A percentile compares a stretch with the other conserved stretches of the same genome.
Evolutionary conservation across 208 protist genomes (phyloP).

Genomic region (Crithidia fasciculata): DNA sequence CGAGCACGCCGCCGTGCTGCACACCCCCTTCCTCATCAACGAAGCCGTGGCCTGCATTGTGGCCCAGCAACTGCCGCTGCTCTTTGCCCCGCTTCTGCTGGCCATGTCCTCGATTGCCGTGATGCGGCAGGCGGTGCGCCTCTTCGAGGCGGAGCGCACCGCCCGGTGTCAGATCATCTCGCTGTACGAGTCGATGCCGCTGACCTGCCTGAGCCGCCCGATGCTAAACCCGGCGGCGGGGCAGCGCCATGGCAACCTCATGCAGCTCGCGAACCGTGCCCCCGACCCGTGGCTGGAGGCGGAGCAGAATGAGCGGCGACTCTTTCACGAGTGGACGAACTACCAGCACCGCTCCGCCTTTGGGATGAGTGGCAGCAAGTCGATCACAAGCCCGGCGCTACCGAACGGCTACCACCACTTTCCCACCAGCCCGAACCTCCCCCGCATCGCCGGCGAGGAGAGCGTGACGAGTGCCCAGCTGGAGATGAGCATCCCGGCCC

Average conservation of each 20-base stretch:
- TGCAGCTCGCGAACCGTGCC: slow-evolving; percentile 27
- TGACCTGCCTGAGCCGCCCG: slow-evolving; percentile 61
- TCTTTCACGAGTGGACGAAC: slow-evolving; percentile 19
- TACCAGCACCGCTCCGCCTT: slow-evolving; percentile 15
- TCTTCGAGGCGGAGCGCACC: slow-evolving; percentile 66
- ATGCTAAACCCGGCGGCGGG: slow-evolving; percentile 53
- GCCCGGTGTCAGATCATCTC: slow-evolving; percentile 49
- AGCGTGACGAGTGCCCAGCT: not conserved
- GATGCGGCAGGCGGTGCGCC: slow-evolving; percentile 52
- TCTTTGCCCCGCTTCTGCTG: slow-evolving; percentile 66
- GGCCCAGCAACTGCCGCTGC: slow-evolving; percentile 38
- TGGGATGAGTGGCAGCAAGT: slow-evolving; percentile 26
- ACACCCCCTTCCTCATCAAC: slow-evolving; percentile 29
- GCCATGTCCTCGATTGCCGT: slow-evolving; percentile 41
- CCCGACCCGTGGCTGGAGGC: slow-evolving; percentile 35
- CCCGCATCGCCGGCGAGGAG: not conserved
- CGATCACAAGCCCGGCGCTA: not conserved
- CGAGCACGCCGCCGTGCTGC: slow-evolving; percentile 41
- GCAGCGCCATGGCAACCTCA: slow-evolving; percentile 38
- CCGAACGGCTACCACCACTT: slow-evolving; percentile 2
- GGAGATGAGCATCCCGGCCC: not conserved
- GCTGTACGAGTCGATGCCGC: slow-evolving; percentile 67
- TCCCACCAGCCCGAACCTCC: not conserved
- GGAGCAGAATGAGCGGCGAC: slow-evolving; percentile 33
- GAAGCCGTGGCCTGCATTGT: slow-evolving; percentile 33